phyloP scores from a whole-genome alignment of 108 stramenopile species.

The Epithemia pelagica region DNA sequence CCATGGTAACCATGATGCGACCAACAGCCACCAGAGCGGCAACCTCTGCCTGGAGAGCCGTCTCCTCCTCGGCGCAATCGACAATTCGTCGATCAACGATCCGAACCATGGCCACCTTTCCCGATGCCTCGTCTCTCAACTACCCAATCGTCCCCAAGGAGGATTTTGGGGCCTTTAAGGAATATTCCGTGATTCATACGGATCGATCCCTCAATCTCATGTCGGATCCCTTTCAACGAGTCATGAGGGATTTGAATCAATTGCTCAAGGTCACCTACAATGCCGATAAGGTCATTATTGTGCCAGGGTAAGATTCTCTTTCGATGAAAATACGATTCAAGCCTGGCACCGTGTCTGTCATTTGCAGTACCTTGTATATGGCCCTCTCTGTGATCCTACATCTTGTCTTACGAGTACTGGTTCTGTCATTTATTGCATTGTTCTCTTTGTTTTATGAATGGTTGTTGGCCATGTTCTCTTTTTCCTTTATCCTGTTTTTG shows the following conservation, averaged over 20 bases:
- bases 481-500: no score
- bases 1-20: no score
- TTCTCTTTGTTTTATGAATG: no score
- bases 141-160: conserved; percentile 56
- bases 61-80: no score
- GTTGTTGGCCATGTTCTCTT: no score
- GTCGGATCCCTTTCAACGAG: conserved; percentile 84
- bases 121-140: not conserved
- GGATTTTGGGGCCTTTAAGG: conserved; percentile 68
- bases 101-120: not conserved
- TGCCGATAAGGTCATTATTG: conserved; percentile 84
- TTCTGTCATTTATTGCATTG: no score
- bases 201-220: conserved; percentile 88
- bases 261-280: conserved; percentile 82
- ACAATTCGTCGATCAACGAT: no score
- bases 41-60: no score
- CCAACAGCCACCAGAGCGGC: no score
- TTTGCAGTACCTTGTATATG: not conserved
- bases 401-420: no score
- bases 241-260: conserved; percentile 83
- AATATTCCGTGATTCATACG: conserved; percentile 89
- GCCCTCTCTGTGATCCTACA: not conserved
- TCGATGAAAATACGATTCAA: no score
- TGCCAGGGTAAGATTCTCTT: conserved; percentile 90
- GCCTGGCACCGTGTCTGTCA: not conserved